Evolutionary conservation across 2,329 filamentous ascomycete species (phyloP).

Genomic region (Diaporthe velutina): DNA sequence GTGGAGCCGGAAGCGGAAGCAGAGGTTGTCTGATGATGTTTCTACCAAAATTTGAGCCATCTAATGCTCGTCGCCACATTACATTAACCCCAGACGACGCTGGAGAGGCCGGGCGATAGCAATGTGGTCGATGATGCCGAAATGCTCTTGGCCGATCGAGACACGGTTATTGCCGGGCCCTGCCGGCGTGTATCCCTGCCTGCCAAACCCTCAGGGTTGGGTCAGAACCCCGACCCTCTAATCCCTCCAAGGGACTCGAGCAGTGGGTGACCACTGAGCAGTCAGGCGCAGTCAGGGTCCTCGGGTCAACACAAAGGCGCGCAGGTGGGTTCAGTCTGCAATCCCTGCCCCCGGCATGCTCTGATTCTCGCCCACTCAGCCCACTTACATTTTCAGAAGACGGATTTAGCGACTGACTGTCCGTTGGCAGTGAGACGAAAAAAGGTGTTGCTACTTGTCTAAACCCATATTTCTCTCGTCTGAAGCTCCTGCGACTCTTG

Average conservation of each 20-base stretch:
- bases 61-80: not conserved
- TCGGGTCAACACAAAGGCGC: conserved; percentile 18
- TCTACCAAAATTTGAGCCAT: not conserved
- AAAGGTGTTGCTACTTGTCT: conserved; percentile 4
- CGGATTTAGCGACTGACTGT: conserved; percentile 22
- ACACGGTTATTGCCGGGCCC: conserved; percentile 17
- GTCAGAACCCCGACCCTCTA: no score
- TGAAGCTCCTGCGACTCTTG: not conserved
- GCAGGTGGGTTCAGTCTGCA: conserved; percentile 12
- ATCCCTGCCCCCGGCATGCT: conserved; percentile 19
- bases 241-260: no score
- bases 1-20: conserved; percentile 13
- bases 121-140: conserved; percentile 18
- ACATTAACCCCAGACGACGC: not conserved
- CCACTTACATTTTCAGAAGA: conserved; percentile 24
- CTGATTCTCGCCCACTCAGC: conserved; percentile 24
- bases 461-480: not conserved
- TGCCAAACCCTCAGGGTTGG: not conserved
- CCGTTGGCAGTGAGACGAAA: conserved; percentile 5
- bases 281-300: not conserved
- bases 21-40: not conserved
- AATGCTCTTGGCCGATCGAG: conserved; percentile 25
- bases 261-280: no score
- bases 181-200: not conserved
- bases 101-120: not conserved